Evolutionary conservation across 1,139 yeast species (phyloP), one percentile per base, ranked within the genome.

Genomic region (Suhomyces yuchorum): DNA sequence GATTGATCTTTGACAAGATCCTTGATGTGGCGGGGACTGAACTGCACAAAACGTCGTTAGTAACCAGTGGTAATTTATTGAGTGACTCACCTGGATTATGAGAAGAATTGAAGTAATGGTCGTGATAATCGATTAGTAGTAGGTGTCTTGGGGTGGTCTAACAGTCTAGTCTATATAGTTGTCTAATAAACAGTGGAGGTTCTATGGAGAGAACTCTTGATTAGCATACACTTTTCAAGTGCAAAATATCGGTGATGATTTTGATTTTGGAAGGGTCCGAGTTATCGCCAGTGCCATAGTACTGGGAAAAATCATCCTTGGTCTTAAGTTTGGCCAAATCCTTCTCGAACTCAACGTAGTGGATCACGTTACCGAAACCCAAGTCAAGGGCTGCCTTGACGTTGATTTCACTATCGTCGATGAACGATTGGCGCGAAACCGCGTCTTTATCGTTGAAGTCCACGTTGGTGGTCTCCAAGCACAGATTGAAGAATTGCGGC

Each of bases 361-460:
- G 90, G 45, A 82, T 68, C 4, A 83, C 78, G 32, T 70, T 68
- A 4, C 82, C 82, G 66, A 80, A 73, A 1, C 82, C 82, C 41
- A 74, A 65, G 43, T 73, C 66, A 43, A 63, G 61, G 48, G 91
- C 85, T 0, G 84, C 82, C 55, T 74, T 75, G 39, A 78, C 81
- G 60, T 85, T 87, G 48, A 83, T 69, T 45, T 80, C 86, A 49
- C 93, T 84, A 63, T 91, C 97, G 65, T 93, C 99, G 15, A 93
- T 81, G 62, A 87, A 92, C 61, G 82, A 81, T 49, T 70, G 69
- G 17, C 58, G 52, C 2, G 56, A 46, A 61, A 67, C 53, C 3
- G 55, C 67, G 17, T 47, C 55, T 30, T 77, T 80, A 62, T 77
- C 80, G 48, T 48, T 57, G 46, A 71, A 75, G 53, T 75, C 77